phyloP scores from a whole-genome alignment of 2,329 filamentous ascomycete genomes.

The Escovopsis sp. region DNA sequence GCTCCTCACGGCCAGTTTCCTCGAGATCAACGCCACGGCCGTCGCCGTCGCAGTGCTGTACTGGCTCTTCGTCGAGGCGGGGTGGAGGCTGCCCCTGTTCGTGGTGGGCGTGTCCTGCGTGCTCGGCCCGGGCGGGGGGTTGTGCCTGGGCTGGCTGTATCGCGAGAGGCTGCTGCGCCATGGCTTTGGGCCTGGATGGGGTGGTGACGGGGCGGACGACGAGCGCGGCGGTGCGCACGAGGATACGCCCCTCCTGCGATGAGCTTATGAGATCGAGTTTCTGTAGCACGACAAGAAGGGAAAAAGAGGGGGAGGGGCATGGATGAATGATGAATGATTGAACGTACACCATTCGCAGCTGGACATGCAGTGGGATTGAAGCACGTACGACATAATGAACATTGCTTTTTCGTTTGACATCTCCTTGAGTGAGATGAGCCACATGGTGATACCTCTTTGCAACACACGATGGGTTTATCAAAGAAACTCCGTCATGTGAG shows the following conservation, averaged over 20 bases:
- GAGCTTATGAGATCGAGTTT: constrained; percentile 1
- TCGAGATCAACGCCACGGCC: constrained; percentile 32
- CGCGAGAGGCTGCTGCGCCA: constrained; percentile 21
- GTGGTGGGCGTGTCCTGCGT: constrained; percentile 16
- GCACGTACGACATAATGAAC: neutral
- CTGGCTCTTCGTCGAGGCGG: constrained; percentile 38
- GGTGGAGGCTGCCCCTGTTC: constrained; percentile 24
- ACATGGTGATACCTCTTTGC: no score
- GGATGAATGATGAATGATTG: neutral
- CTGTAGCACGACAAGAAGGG: neutral
- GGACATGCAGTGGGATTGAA: neutral
- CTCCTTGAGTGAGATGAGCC: no score
- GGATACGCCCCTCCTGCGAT: constrained; percentile 20
- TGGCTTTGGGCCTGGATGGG: constrained; percentile 6
- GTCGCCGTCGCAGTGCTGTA: constrained; percentile 34
- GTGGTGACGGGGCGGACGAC: constrained; percentile 1
- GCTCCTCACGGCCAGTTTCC: constrained; percentile 28
- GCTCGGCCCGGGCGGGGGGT: constrained; percentile 24
- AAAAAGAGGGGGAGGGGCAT: neutral
- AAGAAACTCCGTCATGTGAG: no score
- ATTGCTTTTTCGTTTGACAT: no score
- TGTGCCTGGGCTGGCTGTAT: constrained; percentile 25
- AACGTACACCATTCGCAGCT: neutral
- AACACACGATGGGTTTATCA: no score
- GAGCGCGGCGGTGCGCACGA: constrained; percentile 14